These are phyloP conservation scores for Emergomyces pasteurianus DNA, from an alignment of 2,329 filamentous ascomycete species.

Conservation along the genomic window DNA sequence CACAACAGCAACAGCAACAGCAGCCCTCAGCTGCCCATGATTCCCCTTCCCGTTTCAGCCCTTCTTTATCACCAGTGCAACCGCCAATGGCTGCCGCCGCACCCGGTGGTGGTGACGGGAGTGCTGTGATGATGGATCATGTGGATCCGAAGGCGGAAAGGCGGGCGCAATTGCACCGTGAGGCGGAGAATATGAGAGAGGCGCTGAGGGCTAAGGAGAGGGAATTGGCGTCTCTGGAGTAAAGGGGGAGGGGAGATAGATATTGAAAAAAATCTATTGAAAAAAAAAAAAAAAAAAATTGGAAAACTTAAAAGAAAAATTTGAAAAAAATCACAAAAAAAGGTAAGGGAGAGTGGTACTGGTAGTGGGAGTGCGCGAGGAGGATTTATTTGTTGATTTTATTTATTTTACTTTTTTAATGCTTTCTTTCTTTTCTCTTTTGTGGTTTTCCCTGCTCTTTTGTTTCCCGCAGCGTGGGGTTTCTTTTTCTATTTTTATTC, in stretches of 20 bases:
- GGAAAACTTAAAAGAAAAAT: no score
- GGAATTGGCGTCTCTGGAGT: constrained; percentile 49
- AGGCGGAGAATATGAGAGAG: constrained; percentile 65
- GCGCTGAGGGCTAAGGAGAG: constrained; percentile 61
- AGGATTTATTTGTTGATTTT: no score
- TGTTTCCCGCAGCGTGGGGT: constrained; percentile 6
- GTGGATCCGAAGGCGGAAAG: constrained; percentile 49
- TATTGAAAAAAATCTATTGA: no score
- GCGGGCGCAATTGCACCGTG: constrained; percentile 54
- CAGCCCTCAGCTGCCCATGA: no score
- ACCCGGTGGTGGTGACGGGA: constrained; percentile 6
- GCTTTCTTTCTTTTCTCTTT: neutral
- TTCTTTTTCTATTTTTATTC: no score
- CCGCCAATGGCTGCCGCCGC: constrained; percentile 19
- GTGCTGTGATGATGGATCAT: constrained; percentile 25
- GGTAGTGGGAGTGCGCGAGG: no score
- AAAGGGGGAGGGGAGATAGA: constrained; percentile 9
- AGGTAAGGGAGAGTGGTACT: no score
- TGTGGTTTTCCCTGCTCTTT: neutral
- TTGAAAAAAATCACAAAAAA: no score
- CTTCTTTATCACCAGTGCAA: constrained; percentile 12
- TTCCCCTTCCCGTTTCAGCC: constrained; percentile 1
- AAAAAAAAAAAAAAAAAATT: no score
- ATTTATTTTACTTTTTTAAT: constrained; percentile 4
- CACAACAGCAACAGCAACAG: constrained; percentile 19